Percentiles rank a stretch among this genome's conserved stretches.
Conservation (phyloP, 306 rosid genomes). For the Dryas octopetala region DNA sequence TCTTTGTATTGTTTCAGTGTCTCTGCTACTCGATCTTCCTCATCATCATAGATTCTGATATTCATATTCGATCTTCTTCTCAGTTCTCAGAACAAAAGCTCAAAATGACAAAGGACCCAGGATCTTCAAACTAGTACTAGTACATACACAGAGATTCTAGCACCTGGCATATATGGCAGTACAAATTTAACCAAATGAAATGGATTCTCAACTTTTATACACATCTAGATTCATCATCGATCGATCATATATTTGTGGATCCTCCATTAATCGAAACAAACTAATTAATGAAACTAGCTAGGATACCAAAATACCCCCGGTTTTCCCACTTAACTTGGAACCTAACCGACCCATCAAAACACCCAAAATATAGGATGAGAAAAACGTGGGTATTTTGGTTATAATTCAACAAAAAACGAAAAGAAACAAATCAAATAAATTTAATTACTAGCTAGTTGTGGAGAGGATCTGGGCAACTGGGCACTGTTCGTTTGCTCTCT, state of each 20-base stretch:
- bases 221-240: conserved; percentile 31
- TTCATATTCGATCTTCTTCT: conserved; percentile 16
- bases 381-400: conserved; percentile 86
- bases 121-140: conserved; percentile 21
- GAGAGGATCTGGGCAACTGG: conserved; percentile 99
- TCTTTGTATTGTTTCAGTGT: conserved; percentile 20
- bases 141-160: neutral
- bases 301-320: conserved; percentile 79
- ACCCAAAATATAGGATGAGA: conserved; percentile 39
- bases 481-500: conserved; percentile 72
- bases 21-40: conserved; percentile 26
- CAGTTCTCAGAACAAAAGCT: conserved; percentile 17
- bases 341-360: neutral
- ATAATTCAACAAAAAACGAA: conserved; percentile 26
- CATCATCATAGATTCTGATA: neutral
- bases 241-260: conserved; percentile 20
- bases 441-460: conserved; percentile 55
- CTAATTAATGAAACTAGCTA: neutral
- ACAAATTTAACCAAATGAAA: conserved; percentile 2
- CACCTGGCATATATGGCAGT: neutral
- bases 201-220: conserved; percentile 29
- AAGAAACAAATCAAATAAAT: neutral
- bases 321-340: conserved; percentile 49
- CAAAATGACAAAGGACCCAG: neutral
- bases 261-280: conserved; percentile 4